phyloP scores from a whole-genome alignment of 768 basidiomycete genomes.

The Rhizopogon salebrosus region DNA sequence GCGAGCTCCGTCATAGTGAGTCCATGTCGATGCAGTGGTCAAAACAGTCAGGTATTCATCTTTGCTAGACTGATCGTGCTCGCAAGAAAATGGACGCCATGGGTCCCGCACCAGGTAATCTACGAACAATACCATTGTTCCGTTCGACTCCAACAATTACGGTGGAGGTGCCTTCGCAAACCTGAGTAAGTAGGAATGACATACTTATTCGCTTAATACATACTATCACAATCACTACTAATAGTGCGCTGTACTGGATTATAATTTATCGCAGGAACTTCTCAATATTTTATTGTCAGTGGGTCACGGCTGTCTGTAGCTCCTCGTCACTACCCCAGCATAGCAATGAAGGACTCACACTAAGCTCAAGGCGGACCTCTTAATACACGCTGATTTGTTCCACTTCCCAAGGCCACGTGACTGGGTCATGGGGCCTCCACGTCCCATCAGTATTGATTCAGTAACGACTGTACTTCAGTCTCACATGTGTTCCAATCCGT shows the following conservation, averaged over 20 bases:
- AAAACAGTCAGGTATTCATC: constrained; percentile 1
- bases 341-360: too few species aligned
- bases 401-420: too few species aligned
- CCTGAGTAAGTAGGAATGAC: neutral
- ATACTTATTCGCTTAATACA: neutral
- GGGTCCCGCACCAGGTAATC: constrained; percentile 56
- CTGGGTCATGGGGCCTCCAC: too few species aligned
- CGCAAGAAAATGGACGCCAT: constrained; percentile 56
- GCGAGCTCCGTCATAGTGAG: constrained; percentile 57
- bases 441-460: too few species aligned
- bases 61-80: constrained; percentile 59
- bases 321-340: too few species aligned
- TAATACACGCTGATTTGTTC: too few species aligned
- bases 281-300: too few species aligned
- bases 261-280: neutral
- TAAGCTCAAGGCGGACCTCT: too few species aligned
- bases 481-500: too few species aligned
- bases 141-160: constrained; percentile 37
- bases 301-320: too few species aligned
- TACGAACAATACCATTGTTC: constrained; percentile 76
- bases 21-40: constrained; percentile 6
- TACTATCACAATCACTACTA: neutral
- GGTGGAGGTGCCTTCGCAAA: constrained; percentile 30
- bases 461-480: too few species aligned
- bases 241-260: neutral